phyloP scores from a whole-genome alignment of 2,329 filamentous ascomycete genomes.

The Paraphoma chrysanthemicola region DNA sequence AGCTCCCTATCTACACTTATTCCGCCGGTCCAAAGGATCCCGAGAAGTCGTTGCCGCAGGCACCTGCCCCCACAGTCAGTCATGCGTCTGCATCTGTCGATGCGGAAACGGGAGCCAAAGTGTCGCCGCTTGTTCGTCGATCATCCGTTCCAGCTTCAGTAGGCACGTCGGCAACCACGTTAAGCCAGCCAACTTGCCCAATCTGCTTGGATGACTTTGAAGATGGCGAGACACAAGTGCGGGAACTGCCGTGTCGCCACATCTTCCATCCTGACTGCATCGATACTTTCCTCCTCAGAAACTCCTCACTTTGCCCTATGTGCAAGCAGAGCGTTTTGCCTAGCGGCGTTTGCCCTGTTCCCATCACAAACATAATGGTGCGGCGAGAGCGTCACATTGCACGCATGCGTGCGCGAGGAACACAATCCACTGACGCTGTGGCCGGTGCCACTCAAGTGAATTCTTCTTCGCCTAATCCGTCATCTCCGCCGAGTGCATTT shows the following conservation, averaged over 20 bases:
- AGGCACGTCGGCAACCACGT: slow-evolving; percentile 26
- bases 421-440: slow-evolving; percentile 10
- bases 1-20: slow-evolving; percentile 82
- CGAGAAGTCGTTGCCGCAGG: slow-evolving; percentile 24
- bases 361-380: slow-evolving; percentile 80
- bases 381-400: slow-evolving; percentile 76
- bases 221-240: slow-evolving; percentile 72
- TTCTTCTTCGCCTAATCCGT: slow-evolving; percentile 1
- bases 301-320: slow-evolving; percentile 86
- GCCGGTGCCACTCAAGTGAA: not conserved
- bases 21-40: slow-evolving; percentile 34
- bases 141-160: slow-evolving; percentile 26
- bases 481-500: slow-evolving; percentile 17
- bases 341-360: slow-evolving; percentile 59
- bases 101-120: slow-evolving; percentile 23
- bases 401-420: slow-evolving; percentile 61
- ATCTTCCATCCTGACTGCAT: slow-evolving; percentile 95
- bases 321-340: slow-evolving; percentile 88
- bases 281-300: slow-evolving; percentile 78
- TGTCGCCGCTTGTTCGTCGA: slow-evolving; percentile 15
- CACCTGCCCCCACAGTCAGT: slow-evolving; percentile 13
- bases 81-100: slow-evolving; percentile 16
- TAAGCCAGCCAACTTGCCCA: slow-evolving; percentile 83
- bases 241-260: slow-evolving; percentile 87
- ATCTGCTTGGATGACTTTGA: slow-evolving; percentile 88